Evolutionary conservation across 257 asterid species (phyloP).

Genomic region (Mentha longifolia): DNA sequence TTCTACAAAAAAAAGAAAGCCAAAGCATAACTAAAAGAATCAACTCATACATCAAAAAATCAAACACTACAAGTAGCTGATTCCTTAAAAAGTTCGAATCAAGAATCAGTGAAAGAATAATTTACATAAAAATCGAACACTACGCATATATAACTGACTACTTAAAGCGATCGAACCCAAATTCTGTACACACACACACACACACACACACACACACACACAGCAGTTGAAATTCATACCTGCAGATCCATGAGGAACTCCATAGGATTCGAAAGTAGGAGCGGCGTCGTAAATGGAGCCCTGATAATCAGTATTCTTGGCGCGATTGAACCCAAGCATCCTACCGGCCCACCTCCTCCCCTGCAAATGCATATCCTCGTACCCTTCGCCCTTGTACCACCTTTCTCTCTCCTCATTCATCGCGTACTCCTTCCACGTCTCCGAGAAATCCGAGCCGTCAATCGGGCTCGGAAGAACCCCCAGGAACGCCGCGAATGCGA

Average conservation of each 20-base stretch:
- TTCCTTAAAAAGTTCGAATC: not conserved
- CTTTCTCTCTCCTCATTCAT: conserved; percentile 81
- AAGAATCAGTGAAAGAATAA: not conserved
- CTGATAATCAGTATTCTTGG: conserved; percentile 65
- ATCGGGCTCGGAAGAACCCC: conserved; percentile 76
- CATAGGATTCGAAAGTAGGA: conserved; percentile 88
- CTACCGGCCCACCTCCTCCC: conserved; percentile 97
- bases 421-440: conserved; percentile 87
- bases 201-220: not conserved
- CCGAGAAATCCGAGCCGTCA: conserved; percentile 72
- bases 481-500: conserved; percentile 85
- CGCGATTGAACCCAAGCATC: conserved; percentile 61
- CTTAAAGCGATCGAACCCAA: not conserved
- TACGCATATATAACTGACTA: not conserved
- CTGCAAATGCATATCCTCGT: conserved; percentile 86
- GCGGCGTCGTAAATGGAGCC: conserved; percentile 90
- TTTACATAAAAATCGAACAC: not conserved
- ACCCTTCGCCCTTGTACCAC: conserved; percentile 86
- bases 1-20: not conserved
- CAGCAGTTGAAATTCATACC: conserved; percentile 41
- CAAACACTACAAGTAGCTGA: not conserved
- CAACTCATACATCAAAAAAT: not conserved
- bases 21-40: not conserved
- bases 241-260: conserved; percentile 89
- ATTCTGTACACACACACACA: too few relatives aligned